Percentiles rank a stretch among this genome's conserved stretches.
Evolutionary conservation across 23 red algal genomes (phyloP).

Genomic region (Gracilaria vermiculophylla): DNA sequence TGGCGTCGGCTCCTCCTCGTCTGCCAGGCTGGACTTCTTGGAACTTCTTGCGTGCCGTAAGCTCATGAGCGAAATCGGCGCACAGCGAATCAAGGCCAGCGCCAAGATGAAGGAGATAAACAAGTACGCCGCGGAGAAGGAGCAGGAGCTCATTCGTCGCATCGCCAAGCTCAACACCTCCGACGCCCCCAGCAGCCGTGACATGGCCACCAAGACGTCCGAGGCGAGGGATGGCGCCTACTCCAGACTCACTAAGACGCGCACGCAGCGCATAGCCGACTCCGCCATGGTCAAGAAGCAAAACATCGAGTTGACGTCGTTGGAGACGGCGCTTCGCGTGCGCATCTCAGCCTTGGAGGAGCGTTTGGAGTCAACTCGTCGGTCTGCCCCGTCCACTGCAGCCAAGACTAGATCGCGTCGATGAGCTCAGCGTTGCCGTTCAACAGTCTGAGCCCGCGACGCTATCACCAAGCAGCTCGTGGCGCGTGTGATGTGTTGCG

Average conservation of each 20-base stretch:
- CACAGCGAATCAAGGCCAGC: constrained; percentile 1
- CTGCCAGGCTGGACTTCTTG: background rate
- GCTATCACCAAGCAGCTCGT: too few relatives aligned
- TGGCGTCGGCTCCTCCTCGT: background rate
- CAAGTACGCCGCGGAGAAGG: constrained; percentile 18
- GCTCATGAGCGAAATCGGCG: constrained; percentile 41
- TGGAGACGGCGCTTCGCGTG: background rate
- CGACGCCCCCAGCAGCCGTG: background rate
- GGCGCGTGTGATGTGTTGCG: too few relatives aligned
- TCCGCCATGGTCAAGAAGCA: constrained; percentile 23
- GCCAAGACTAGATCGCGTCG: background rate
- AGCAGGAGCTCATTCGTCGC: constrained; percentile 13
- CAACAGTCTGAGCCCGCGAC: too few relatives aligned
- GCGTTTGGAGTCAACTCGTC: constrained; percentile 4
- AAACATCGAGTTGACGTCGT: background rate
- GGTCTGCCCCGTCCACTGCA: background rate
- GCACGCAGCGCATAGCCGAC: background rate
- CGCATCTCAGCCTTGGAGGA: background rate
- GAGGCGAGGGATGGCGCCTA: background rate
- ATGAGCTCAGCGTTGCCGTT: background rate
- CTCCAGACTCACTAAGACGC: constrained; percentile 29
- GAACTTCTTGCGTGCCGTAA: constrained; percentile 54
- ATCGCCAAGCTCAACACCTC: constrained; percentile 11
- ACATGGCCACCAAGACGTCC: background rate
- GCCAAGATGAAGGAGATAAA: constrained; percentile 29